Evolutionary conservation across 148 eudicot genomes (phyloP).

Genomic region (Rhododendron williamsianum): DNA sequence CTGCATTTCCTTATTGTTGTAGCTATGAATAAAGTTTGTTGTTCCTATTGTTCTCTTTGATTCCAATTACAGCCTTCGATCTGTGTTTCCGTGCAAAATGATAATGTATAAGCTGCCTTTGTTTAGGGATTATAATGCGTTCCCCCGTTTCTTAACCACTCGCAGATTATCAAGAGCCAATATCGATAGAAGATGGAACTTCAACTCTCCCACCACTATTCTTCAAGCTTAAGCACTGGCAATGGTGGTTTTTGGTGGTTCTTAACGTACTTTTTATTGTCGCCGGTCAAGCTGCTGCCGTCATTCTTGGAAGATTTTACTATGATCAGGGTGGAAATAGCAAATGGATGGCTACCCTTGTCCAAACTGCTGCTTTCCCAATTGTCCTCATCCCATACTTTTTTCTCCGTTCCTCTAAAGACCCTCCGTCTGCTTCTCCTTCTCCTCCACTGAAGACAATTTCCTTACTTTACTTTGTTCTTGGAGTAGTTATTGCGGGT

Average conservation of each 20-base stretch:
- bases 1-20: not conserved
- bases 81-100: not conserved
- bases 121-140: not conserved
- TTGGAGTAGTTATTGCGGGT: slow-evolving; percentile 60
- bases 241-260: slow-evolving; percentile 76
- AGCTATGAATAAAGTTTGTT: not conserved
- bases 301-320: slow-evolving; percentile 76
- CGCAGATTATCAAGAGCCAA: slow-evolving; percentile 44
- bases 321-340: slow-evolving; percentile 84
- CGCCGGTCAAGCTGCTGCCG: slow-evolving; percentile 75
- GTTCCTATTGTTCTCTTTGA: not conserved
- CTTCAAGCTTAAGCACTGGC: slow-evolving; percentile 43
- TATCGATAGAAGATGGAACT: slow-evolving; percentile 26
- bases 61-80: not conserved
- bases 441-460: slow-evolving; percentile 26
- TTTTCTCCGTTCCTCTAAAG: slow-evolving; percentile 35
- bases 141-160: not conserved
- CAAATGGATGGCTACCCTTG: slow-evolving; percentile 74
- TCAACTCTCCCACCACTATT: slow-evolving; percentile 21
- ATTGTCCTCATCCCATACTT: slow-evolving; percentile 59
- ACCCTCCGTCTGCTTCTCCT: slow-evolving; percentile 28
- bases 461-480: slow-evolving; percentile 37
- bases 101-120: not conserved
- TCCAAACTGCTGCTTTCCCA: slow-evolving; percentile 85
- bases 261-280: slow-evolving; percentile 55